Percentiles rank a stretch among this genome's conserved stretches.
Evolutionary conservation across 2,329 filamentous ascomycete genomes (phyloP).

Genomic region (Nigrospora sphaerica): DNA sequence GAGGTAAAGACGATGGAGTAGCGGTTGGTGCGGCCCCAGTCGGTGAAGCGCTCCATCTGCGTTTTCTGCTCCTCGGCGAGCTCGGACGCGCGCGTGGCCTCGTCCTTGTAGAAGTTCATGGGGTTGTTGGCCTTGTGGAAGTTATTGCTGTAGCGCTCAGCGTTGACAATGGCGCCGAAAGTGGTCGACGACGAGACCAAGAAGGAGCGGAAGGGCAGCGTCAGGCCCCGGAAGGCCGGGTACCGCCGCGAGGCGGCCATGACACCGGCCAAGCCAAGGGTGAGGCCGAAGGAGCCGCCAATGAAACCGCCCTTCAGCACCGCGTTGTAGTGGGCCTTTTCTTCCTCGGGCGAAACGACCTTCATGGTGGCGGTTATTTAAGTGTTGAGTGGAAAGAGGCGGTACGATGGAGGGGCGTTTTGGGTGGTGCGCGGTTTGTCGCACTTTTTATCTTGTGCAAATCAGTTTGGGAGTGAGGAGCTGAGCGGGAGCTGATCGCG

Average conservation of each 20-base stretch:
- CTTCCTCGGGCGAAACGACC: constrained; percentile 90
- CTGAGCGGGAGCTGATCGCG: too few species aligned
- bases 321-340: constrained; percentile 72
- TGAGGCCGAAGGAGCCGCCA: constrained; percentile 64
- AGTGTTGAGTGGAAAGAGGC: too few species aligned
- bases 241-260: constrained; percentile 63
- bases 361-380: constrained; percentile 60
- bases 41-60: constrained; percentile 51
- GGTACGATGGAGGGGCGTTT: too few species aligned
- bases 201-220: constrained; percentile 85
- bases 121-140: constrained; percentile 69
- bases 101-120: constrained; percentile 58
- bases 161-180: constrained; percentile 80
- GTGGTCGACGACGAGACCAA: constrained; percentile 76
- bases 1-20: constrained; percentile 79
- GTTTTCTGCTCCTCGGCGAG: constrained; percentile 50
- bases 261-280: constrained; percentile 61
- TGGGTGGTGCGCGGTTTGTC: too few species aligned
- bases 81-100: constrained; percentile 47
- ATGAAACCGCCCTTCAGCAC: constrained; percentile 74
- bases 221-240: constrained; percentile 71
- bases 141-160: constrained; percentile 59
- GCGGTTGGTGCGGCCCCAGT: constrained; percentile 72
- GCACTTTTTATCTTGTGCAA: too few species aligned
- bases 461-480: too few species aligned